These are phyloP conservation scores for Phytopythium ostracodes DNA, from an alignment of 352 stramenopile species.

Conservation along the genomic window DNA sequence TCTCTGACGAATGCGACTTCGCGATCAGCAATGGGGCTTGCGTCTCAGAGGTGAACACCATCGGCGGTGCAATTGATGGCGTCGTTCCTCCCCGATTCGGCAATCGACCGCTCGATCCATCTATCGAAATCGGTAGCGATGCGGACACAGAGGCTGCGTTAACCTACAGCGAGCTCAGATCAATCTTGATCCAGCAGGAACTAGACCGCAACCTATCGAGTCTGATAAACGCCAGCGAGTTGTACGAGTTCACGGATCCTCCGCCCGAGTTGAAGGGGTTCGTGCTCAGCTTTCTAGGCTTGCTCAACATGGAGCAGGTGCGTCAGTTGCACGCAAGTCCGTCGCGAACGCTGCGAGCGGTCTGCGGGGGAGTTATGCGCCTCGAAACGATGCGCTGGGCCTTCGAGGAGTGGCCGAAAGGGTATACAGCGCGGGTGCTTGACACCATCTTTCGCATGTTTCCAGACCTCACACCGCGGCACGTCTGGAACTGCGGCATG, in stretches of 20 bases:
- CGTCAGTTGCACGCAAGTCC: conserved; percentile 33
- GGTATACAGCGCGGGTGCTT: conserved; percentile 41
- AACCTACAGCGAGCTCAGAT: conserved; percentile 22
- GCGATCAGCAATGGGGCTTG: conserved; percentile 54
- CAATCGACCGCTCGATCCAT: conserved; percentile 21
- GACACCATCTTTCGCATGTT: conserved; percentile 49
- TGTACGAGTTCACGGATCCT: conserved; percentile 26
- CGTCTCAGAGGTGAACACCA: conserved; percentile 14
- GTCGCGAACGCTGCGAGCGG: conserved; percentile 30
- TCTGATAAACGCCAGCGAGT: conserved; percentile 10
- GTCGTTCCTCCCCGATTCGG: conserved; percentile 36
- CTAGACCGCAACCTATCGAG: conserved; percentile 17
- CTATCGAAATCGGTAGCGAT: background rate
- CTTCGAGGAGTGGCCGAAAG: conserved; percentile 49
- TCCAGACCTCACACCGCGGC: conserved; percentile 32
- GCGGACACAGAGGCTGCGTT: conserved; percentile 8
- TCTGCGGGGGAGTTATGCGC: conserved; percentile 50
- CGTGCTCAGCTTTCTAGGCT: conserved; percentile 56
- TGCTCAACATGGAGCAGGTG: conserved; percentile 56
- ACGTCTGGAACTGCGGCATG: conserved; percentile 70
- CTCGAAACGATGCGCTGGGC: conserved; percentile 60
- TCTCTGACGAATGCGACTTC: conserved; percentile 32
- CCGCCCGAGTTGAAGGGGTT: conserved; percentile 46
- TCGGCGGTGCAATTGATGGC: background rate
- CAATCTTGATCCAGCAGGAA: conserved; percentile 21